Base-by-base conservation (phyloP, 2,329 filamentous ascomycete species). In the Plectosphaerella cucumerina region DNA sequence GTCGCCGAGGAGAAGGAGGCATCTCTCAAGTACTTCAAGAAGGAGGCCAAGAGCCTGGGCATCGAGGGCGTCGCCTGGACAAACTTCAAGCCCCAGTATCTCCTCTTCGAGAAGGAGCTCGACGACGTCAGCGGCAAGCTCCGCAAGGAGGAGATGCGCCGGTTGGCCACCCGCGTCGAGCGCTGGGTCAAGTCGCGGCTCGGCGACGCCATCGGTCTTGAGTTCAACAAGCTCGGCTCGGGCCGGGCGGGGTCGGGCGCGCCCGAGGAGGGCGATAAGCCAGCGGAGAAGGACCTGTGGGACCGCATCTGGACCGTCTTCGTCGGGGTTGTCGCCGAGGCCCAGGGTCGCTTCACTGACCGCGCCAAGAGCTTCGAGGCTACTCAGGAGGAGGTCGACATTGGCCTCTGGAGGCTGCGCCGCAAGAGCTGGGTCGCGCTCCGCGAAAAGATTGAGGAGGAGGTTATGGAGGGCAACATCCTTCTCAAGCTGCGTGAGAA, bases 391-490 rank as follows among this genome's bases (percentile, higher is more conserved):
- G 94, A 99, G 72, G 90, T 96, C 18, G 88, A 95, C 54, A 83
- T 97, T 50, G 94, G 94, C 17, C 77, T 96, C 18, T 99, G 94
- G 93, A 84, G 92, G 51, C 73, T 99, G 57, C 85, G 93, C 53
- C 85, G 93, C 57, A 97, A 97, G 77, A 94, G 90, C 55, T 99
- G 94, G 94, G 86, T 86, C 39, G 92, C 93, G 14, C 77, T 99
- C 54, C 83, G 90, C 44, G 86, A 90, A 53, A 94, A 90, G 75
- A 88, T 99, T 55, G 93, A 97, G 34, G 94, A 99, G 65, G 94
- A 99, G 70, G 90, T 97, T 65, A 96, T 96, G 85, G 94, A 97
- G 72, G 93, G 93, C 62, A 99, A 97, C 65, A 85, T 99, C 49
- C 75, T 97, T 33, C 78, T 97, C 59, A 99, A 99, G 75, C 82